Evolutionary conservation across 208 protist genomes (phyloP).

Genomic region (Tritrichomonas musculus): DNA sequence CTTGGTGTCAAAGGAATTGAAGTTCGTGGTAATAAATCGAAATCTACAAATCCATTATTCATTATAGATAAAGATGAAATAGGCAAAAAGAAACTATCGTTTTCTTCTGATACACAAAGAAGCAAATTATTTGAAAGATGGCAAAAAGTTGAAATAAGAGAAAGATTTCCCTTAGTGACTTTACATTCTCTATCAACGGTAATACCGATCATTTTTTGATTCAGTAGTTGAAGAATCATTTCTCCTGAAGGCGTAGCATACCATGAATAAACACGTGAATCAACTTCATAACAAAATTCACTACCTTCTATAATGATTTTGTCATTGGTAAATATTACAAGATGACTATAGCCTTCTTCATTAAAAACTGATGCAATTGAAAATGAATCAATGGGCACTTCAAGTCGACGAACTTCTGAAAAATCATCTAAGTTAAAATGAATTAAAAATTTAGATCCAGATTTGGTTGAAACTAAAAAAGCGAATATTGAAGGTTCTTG

Average conservation of each 20-base stretch:
- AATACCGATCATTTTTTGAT: background rate
- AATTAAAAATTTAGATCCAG: background rate
- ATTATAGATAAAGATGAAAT: background rate
- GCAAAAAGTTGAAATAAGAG: background rate
- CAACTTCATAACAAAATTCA: background rate
- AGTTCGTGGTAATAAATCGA: background rate
- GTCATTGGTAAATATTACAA: background rate
- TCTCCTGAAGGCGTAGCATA: background rate
- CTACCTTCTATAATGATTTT: background rate
- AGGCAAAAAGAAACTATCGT: background rate
- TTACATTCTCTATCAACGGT: background rate
- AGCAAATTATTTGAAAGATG: background rate
- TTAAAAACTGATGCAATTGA: background rate
- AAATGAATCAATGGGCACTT: background rate
- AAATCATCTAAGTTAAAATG: background rate
- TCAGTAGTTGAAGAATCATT: background rate
- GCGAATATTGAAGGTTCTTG: background rate
- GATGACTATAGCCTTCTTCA: background rate
- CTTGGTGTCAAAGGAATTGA: background rate
- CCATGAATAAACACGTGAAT: background rate
- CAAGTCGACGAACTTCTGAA: too few relatives aligned
- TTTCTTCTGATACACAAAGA: background rate
- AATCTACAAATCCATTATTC: background rate
- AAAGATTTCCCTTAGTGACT: background rate
- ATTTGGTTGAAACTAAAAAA: background rate